phyloP scores from a whole-genome alignment of 129 eudicot genomes.

The Escallonia herrerae region DNA sequence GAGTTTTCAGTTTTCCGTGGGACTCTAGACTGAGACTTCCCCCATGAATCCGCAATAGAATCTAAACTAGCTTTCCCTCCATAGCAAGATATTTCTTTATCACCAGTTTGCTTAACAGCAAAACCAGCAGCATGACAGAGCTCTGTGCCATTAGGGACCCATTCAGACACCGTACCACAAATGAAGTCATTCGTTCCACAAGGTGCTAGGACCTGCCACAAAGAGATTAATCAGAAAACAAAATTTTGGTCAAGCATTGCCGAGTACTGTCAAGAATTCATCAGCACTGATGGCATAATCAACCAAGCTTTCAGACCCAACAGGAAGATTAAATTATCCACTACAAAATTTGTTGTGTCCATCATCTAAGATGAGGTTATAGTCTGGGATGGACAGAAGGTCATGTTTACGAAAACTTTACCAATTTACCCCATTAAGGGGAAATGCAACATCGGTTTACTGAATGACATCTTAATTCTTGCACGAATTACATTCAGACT shows the following conservation, averaged over 20 bases:
- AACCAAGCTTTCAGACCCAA: no score
- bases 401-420: no score
- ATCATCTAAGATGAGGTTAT: no score
- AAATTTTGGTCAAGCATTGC: not conserved
- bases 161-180: conserved; percentile 95
- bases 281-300: no score
- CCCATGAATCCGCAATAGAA: conserved; percentile 73
- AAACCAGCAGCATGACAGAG: conserved; percentile 90
- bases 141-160: conserved; percentile 93
- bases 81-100: conserved; percentile 60
- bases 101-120: conserved; percentile 50
- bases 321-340: no score
- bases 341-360: no score
- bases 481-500: no score
- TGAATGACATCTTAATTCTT: no score
- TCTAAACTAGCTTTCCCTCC: conserved; percentile 85
- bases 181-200: conserved; percentile 85
- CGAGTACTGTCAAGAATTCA: not conserved
- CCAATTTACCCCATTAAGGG: no score
- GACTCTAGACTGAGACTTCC: conserved; percentile 30
- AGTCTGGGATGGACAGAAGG: no score
- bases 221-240: conserved; percentile 9
- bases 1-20: conserved; percentile 23
- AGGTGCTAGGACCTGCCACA: conserved; percentile 75
- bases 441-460: no score